Evolutionary conservation across 108 stramenopile genomes (phyloP).

Genomic region (Stephanodiscus minutulus): DNA sequence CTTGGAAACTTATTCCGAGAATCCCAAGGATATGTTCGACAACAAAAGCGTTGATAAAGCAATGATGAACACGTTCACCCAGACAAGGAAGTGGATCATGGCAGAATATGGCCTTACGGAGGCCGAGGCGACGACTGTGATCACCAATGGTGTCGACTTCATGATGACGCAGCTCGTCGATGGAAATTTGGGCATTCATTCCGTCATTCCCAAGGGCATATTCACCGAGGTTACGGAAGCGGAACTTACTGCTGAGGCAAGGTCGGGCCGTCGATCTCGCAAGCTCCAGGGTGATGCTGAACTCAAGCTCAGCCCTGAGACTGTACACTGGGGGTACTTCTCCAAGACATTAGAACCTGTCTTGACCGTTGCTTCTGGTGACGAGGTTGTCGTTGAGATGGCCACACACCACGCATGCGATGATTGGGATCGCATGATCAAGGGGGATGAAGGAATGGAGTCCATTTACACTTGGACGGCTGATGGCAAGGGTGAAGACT

Average conservation of each 20-base stretch:
- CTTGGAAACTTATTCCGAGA: constrained; percentile 35
- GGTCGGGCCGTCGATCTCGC: no score
- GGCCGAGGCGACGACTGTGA: constrained; percentile 44
- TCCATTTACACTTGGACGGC: constrained; percentile 40
- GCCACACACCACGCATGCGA: constrained; percentile 57
- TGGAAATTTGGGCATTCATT: constrained; percentile 57
- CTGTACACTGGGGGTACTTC: constrained; percentile 58
- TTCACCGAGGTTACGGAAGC: no score
- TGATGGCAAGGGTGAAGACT: constrained; percentile 33
- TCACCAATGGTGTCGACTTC: constrained; percentile 50
- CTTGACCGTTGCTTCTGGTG: constrained; percentile 32
- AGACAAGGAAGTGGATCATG: constrained; percentile 55
- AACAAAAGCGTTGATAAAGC: constrained; percentile 45
- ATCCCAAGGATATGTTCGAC: constrained; percentile 39
- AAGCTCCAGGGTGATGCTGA: no score
- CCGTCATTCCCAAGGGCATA: constrained; percentile 41
- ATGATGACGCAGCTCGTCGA: constrained; percentile 53
- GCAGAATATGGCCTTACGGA: constrained; percentile 40
- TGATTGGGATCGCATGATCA: constrained; percentile 54
- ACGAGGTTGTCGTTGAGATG: constrained; percentile 46
- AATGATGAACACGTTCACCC: constrained; percentile 50
- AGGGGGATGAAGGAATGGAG: constrained; percentile 54
- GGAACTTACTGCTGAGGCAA: no score
- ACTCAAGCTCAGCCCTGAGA: no score
- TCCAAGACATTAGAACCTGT: constrained; percentile 23